Percentiles rank a stretch among this genome's conserved stretches.
phyloP scores from a whole-genome alignment of 2,329 filamentous ascomycete species.

The Colletotrichum truncatum region DNA sequence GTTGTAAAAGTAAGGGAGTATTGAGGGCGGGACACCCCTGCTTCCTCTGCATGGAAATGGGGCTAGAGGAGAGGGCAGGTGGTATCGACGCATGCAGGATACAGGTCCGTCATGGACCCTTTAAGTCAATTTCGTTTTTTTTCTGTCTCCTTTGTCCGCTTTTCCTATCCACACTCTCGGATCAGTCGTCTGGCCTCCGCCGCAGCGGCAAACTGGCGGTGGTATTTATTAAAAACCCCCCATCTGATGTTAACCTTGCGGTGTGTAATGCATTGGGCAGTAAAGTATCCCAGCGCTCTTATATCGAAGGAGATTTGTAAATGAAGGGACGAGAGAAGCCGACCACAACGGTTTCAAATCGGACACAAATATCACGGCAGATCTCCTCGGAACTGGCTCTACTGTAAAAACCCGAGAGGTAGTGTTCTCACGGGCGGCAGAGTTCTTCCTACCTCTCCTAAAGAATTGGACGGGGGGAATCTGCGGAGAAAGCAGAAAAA shows the following conservation, averaged over 20 bases:
- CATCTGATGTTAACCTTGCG: not conserved
- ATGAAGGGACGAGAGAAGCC: not conserved
- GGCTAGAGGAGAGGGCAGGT: constrained; percentile 1
- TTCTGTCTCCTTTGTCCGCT: no score
- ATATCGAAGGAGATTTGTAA: not conserved
- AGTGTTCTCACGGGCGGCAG: constrained; percentile 4
- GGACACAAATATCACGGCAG: constrained; percentile 23
- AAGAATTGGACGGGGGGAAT: not conserved
- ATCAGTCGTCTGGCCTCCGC: not conserved
- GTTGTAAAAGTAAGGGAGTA: not conserved
- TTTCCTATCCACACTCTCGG: constrained; percentile 10
- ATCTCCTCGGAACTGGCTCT: not conserved
- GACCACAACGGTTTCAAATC: constrained; percentile 12
- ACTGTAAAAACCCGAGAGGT: constrained; percentile 6
- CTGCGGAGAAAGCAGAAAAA: not conserved
- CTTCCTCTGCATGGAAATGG: constrained; percentile 1
- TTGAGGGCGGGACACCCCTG: not conserved
- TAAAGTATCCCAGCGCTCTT: not conserved
- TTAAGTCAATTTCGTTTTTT: not conserved
- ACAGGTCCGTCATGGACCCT: constrained; percentile 19
- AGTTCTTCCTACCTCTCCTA: not conserved
- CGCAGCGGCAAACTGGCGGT: not conserved
- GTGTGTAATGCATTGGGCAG: not conserved
- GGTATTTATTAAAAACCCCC: not conserved
- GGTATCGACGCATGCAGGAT: constrained; percentile 19